Evolutionary conservation across 75 land plant species (phyloP).

Genomic region (Isoetes taiwanensis): DNA sequence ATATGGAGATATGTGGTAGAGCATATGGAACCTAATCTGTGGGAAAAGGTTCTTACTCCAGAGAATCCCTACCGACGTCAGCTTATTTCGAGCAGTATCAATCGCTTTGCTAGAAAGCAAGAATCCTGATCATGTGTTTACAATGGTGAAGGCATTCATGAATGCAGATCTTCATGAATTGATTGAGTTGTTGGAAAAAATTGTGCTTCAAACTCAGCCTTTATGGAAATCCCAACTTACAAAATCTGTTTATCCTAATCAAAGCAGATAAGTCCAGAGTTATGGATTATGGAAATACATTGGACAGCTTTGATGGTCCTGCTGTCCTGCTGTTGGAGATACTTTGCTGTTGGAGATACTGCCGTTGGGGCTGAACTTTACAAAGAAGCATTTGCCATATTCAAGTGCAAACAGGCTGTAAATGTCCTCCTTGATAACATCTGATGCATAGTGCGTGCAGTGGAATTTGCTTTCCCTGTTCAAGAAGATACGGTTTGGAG

Average conservation of each 20-base stretch:
- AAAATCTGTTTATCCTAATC: not conserved
- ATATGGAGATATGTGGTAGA: constrained; percentile 6
- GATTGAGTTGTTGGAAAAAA: not conserved
- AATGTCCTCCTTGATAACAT: constrained; percentile 5
- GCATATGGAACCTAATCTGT: not conserved
- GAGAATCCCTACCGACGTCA: not conserved
- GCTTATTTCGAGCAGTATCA: not conserved
- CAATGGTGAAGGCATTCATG: constrained; percentile 1
- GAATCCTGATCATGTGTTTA: constrained; percentile 1
- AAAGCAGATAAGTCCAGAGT: not conserved
- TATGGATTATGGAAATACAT: not conserved
- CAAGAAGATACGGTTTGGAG: no score
- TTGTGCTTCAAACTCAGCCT: constrained; percentile 1
- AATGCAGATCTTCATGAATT: not conserved
- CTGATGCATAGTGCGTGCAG: not conserved
- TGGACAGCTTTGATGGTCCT: constrained; percentile 8
- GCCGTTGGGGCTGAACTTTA: not conserved
- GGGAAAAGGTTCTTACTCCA: not conserved
- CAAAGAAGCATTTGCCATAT: not conserved
- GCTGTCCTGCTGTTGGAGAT: no score
- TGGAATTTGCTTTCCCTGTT: no score
- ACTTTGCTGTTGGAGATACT: constrained; percentile 4
- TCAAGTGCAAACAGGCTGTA: not conserved
- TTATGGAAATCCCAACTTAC: not conserved
- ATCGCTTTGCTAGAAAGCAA: not conserved